Percentiles rank a stretch among this genome's conserved stretches.
Conservation (phyloP, 257 asterid species). For the Solanum pinnatisectum region DNA sequence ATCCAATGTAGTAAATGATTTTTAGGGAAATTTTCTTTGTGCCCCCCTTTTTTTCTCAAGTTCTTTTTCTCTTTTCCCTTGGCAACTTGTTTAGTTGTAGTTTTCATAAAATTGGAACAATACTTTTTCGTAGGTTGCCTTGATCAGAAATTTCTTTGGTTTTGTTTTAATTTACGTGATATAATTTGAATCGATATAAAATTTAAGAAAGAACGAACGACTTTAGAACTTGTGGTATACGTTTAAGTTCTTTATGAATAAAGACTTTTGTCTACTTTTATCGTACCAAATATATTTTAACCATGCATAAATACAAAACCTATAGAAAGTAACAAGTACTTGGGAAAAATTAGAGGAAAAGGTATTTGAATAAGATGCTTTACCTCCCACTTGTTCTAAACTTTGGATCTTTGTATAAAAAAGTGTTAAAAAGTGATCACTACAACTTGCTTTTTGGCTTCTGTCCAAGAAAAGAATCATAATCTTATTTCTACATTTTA, state of each 20-base stretch:
- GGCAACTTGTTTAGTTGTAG: no score
- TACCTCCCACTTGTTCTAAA: not conserved
- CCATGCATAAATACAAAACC: not conserved
- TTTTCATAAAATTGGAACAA: not conserved
- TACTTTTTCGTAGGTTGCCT: not conserved
- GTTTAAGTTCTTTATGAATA: no score
- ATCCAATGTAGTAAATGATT: not conserved
- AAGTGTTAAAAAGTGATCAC: not conserved
- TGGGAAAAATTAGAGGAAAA: not conserved
- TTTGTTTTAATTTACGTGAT: not conserved
- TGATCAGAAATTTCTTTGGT: not conserved
- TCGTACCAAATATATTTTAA: not conserved
- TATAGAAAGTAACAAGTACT: not conserved
- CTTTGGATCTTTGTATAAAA: not conserved
- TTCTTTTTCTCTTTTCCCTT: no score
- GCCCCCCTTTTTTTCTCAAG: not conserved
- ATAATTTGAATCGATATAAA: rapidly evolving
- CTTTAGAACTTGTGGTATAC: not conserved
- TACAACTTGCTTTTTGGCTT: not conserved
- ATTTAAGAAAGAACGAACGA: not conserved
- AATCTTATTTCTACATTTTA: not conserved
- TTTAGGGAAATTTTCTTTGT: not conserved
- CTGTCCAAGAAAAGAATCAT: not conserved
- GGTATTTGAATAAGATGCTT: not conserved
- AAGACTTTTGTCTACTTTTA: rapidly evolving